Evolutionary conservation across 371 early-diverging fungal genomes (phyloP).

Genomic region (Mucor circinelloides): DNA sequence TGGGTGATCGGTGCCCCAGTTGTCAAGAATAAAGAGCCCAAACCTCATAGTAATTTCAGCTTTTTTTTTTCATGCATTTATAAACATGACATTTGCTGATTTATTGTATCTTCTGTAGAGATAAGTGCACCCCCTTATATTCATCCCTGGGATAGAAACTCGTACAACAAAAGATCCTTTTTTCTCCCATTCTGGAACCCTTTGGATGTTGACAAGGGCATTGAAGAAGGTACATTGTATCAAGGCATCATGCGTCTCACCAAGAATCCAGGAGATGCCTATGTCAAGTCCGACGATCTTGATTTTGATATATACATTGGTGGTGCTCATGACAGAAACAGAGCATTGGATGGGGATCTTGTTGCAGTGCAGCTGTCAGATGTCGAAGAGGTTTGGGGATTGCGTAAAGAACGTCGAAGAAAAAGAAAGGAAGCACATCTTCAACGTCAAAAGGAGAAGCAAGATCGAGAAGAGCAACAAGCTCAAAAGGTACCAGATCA

Average conservation of each 20-base stretch:
- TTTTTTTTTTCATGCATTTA: too few species aligned
- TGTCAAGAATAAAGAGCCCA: not conserved
- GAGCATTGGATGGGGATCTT: slow-evolving; percentile 80
- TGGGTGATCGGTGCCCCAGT: not conserved
- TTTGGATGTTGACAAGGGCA: slow-evolving; percentile 1
- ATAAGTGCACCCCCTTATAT: not conserved
- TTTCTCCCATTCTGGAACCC: slow-evolving; percentile 1
- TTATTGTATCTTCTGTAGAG: not conserved
- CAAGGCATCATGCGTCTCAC: slow-evolving; percentile 77
- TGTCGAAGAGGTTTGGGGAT: slow-evolving; percentile 51
- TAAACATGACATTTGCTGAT: not conserved
- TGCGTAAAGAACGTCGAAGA: slow-evolving; percentile 42
- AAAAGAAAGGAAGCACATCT: slow-evolving; percentile 12
- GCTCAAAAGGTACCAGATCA: not conserved
- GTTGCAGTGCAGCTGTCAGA: slow-evolving; percentile 74
- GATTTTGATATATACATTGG: slow-evolving; percentile 71
- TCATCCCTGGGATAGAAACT: slow-evolving; percentile 5
- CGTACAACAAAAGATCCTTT: not conserved
- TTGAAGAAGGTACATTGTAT: not conserved
- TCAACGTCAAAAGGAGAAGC: not conserved
- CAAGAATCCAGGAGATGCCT: slow-evolving; percentile 75
- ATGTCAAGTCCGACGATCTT: slow-evolving; percentile 69
- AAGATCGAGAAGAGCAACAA: not conserved
- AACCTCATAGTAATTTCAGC: not conserved
- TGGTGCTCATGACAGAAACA: slow-evolving; percentile 70